Base-by-base conservation (phyloP, 352 stramenopile genomes). In the Nothophytophthora sp. region DNA sequence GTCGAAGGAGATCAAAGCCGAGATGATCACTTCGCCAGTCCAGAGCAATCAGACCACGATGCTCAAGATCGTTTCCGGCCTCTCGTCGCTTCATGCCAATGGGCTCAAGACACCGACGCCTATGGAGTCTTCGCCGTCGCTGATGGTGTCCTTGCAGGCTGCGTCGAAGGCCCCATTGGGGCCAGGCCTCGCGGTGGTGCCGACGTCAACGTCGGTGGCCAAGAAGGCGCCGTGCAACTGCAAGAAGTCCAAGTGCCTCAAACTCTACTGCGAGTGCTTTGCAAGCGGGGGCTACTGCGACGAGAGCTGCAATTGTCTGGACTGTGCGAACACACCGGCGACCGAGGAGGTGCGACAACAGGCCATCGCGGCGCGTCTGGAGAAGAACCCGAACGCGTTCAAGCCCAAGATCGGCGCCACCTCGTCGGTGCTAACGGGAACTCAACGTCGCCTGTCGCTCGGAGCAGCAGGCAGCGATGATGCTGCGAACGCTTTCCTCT, bases 211-310 rank as follows among this genome's bases (percentile, higher is more conserved):
- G 9, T 32, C 54, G 19, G 19, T 53, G 6, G 32, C 55, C 30
- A 92, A 85, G 41, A 90, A 88, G 35, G 77, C 81, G 0, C 81
- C 81, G 5, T 99, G 96, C 76, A 98, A 98, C 41, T 99, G 96
- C 76, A 98, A 98, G 59, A 98, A 98, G 67, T 98, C 95, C 27
- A 97, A 98, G 67, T 99, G 96, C 47, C 78, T 99, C 13, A 99
- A 99, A 70, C 57, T 99, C 22, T 96, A 76, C 61, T 99, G 96
- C 58, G 92, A 98, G 58, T 99, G 96, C 59, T 99, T 99, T 62
- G 88, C 90, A 1, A 89, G 82, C 23, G 87, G 92, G 11, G 75
- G 86, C 16, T 94, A 97, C 45, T 99, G 96, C 47, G 88, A 96
- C 49, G 60, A 85, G 30, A 91, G 77, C 33, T 99, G 96, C 75